These are phyloP conservation scores for Paulownia fortunei DNA, from an alignment of 257 asterid species.

Conservation along the genomic window DNA sequence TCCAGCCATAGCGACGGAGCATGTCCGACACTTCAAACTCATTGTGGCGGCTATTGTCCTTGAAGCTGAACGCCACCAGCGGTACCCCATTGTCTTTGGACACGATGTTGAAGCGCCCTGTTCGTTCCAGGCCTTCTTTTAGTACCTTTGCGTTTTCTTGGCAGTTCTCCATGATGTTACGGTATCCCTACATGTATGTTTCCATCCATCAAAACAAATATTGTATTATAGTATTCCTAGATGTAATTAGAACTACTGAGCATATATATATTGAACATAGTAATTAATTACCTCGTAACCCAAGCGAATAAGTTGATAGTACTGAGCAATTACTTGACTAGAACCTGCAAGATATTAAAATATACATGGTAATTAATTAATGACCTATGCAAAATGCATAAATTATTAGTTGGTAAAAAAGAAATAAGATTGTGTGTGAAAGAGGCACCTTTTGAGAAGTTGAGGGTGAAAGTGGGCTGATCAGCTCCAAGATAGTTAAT, in stretches of 20 bases:
- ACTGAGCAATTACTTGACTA: constrained; percentile 92
- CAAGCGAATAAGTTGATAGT: constrained; percentile 85
- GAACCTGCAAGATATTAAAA: constrained; percentile 59
- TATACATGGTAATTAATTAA: neutral
- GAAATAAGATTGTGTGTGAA: no score
- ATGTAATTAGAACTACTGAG: no score
- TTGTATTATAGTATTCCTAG: no score
- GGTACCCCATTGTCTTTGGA: constrained; percentile 89
- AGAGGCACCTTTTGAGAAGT: constrained; percentile 81
- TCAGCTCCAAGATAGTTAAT: constrained; percentile 92
- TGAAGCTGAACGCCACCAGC: constrained; percentile 81
- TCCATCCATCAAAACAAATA: neutral
- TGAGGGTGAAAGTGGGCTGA: constrained; percentile 96
- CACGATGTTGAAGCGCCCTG: constrained; percentile 70
- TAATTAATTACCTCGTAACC: constrained; percentile 64
- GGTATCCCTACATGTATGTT: constrained; percentile 57
- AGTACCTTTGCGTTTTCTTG: constrained; percentile 76
- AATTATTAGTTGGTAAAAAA: no score
- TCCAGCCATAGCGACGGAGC: constrained; percentile 87
- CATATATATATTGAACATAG: neutral
- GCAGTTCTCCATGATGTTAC: constrained; percentile 81
- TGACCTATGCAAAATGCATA: neutral
- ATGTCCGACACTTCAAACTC: constrained; percentile 77
- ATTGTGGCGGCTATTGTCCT: constrained; percentile 67
- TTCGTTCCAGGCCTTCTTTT: constrained; percentile 63